A percentile compares a stretch with the other conserved stretches of the same genome.
These are phyloP conservation scores for Metarhizium sp. DNA, from an alignment of 2,329 filamentous ascomycete genomes.

Conservation along the genomic window DNA sequence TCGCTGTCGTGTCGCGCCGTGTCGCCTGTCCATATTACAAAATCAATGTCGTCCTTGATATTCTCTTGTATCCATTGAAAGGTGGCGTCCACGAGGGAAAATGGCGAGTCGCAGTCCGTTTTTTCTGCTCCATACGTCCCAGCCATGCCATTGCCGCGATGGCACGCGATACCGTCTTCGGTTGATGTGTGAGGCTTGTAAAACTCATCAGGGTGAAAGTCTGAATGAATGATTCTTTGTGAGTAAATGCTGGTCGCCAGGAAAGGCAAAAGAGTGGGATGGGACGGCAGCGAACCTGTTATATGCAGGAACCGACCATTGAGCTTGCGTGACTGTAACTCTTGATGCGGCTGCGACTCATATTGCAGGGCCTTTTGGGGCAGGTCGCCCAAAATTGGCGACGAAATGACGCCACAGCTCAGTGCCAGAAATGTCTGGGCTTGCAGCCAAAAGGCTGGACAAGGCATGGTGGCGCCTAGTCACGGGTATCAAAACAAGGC, in stretches of 20 bases:
- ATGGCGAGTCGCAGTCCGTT: constrained; percentile 79
- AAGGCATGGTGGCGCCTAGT: constrained; percentile 12
- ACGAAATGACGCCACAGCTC: constrained; percentile 12
- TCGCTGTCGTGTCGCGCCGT: constrained; percentile 86
- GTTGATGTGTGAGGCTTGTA: constrained; percentile 75
- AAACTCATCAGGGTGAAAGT: constrained; percentile 84
- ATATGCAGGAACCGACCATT: constrained; percentile 79
- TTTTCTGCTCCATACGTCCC: constrained; percentile 79
- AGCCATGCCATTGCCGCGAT: constrained; percentile 65
- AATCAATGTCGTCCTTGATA: constrained; percentile 71
- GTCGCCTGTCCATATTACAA: constrained; percentile 89
- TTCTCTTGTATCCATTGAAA: constrained; percentile 80
- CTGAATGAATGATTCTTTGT: constrained; percentile 33
- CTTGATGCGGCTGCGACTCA: neutral
- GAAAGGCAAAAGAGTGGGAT: neutral
- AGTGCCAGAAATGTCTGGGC: constrained; percentile 16
- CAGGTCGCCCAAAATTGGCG: constrained; percentile 13
- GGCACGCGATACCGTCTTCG: constrained; percentile 61
- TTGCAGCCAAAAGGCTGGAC: constrained; percentile 18
- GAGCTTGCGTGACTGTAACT: constrained; percentile 34
- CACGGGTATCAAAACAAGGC: neutral
- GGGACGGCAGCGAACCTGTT: constrained; percentile 51
- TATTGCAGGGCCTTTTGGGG: constrained; percentile 7
- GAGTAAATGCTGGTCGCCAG: constrained; percentile 1
- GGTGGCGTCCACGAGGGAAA: constrained; percentile 74